phyloP scores from a whole-genome alignment of 192 early-diverging fungal species.

The Borealophlyctis nickersoniae region DNA sequence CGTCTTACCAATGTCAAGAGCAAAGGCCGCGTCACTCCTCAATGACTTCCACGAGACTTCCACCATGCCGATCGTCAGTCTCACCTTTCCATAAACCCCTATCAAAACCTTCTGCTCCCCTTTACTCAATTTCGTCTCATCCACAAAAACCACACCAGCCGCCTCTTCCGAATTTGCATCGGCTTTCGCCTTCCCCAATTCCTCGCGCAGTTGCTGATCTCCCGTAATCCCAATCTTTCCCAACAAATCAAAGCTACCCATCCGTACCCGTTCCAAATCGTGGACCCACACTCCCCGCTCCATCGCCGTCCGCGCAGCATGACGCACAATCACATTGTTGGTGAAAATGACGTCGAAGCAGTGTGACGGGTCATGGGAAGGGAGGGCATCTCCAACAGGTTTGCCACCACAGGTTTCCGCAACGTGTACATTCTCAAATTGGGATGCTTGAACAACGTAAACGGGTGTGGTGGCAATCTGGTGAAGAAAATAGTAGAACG shows the following conservation, averaged over 20 bases:
- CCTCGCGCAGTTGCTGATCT: slow-evolving; percentile 13
- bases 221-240: slow-evolving; percentile 14
- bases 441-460: slow-evolving; percentile 2
- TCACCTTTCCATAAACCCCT: slow-evolving; percentile 23
- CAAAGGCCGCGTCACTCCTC: slow-evolving; percentile 21
- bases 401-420: too few relatives aligned
- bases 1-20: slow-evolving; percentile 28
- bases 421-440: neutral
- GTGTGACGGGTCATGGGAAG: neutral
- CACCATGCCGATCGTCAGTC: slow-evolving; percentile 5
- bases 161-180: neutral
- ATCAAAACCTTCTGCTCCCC: slow-evolving; percentile 26
- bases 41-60: slow-evolving; percentile 1
- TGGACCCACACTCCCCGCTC: slow-evolving; percentile 10
- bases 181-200: neutral
- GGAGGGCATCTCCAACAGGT: neutral
- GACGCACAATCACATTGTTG: neutral
- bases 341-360: neutral
- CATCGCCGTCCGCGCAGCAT: neutral
- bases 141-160: slow-evolving; percentile 5
- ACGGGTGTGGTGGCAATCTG: slow-evolving; percentile 3
- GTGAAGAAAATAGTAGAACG: slow-evolving; percentile 16
- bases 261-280: neutral
- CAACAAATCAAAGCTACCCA: slow-evolving; percentile 17
- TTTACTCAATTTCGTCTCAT: slow-evolving; percentile 19